Evolutionary conservation across 805 yeast species (phyloP).

Genomic region (Candida nemodendra): DNA sequence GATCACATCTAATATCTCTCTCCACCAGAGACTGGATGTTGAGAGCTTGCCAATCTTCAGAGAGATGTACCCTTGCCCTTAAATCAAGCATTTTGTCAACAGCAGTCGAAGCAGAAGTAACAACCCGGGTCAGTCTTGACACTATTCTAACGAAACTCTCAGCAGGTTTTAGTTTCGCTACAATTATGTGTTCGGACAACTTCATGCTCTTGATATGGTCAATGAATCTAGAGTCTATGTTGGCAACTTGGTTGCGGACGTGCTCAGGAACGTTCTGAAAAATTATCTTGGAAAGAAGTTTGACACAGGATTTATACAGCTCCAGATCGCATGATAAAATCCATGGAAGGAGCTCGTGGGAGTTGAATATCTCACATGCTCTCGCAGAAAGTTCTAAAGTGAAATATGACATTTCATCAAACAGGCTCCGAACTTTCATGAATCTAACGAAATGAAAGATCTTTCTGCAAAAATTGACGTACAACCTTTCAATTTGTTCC

Average conservation of each 20-base stretch:
- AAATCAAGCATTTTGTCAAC: conserved; percentile 55
- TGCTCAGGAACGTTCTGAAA: conserved; percentile 58
- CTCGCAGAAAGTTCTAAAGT: conserved; percentile 57
- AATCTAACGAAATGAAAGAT: conserved; percentile 65
- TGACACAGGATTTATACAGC: conserved; percentile 54
- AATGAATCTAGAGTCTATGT: conserved; percentile 49
- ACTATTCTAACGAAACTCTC: conserved; percentile 19
- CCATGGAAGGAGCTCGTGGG: conserved; percentile 57
- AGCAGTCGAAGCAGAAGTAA: conserved; percentile 22
- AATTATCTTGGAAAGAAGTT: conserved; percentile 60
- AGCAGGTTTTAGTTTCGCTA: conserved; percentile 54
- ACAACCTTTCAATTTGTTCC: conserved; percentile 47
- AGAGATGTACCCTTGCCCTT: conserved; percentile 8
- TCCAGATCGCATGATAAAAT: conserved; percentile 62
- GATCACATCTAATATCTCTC: conserved; percentile 17
- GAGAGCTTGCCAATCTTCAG: conserved; percentile 41
- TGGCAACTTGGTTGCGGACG: conserved; percentile 52
- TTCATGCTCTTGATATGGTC: conserved; percentile 42
- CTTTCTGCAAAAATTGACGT: conserved; percentile 61
- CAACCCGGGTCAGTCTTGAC: conserved; percentile 22
- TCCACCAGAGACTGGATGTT: conserved; percentile 25
- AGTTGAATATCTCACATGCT: conserved; percentile 54
- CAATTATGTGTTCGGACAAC: conserved; percentile 50
- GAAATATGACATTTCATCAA: conserved; percentile 52
- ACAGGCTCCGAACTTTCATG: conserved; percentile 63